phyloP scores from a whole-genome alignment of 345 rosid genomes.

The Eucalyptus marginata region DNA sequence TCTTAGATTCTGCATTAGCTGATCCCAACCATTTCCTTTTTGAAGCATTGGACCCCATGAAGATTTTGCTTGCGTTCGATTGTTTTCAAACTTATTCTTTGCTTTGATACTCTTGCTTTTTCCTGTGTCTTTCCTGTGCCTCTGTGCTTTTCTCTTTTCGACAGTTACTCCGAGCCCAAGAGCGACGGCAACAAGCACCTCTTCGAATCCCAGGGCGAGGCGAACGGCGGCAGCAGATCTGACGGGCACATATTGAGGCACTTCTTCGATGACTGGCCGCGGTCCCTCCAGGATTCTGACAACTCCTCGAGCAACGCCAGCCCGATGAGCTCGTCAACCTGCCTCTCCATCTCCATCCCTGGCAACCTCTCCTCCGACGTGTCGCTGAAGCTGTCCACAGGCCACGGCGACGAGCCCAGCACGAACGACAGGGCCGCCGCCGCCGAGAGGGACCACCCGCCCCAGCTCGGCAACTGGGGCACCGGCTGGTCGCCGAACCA shows the following conservation, averaged over 20 bases:
- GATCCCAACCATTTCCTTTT: slow-evolving; percentile 44
- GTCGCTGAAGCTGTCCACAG: slow-evolving; percentile 77
- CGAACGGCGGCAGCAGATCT: neutral
- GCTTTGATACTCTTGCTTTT: neutral
- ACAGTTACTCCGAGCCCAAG: slow-evolving; percentile 29
- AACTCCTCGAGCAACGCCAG: slow-evolving; percentile 13
- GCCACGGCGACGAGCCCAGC: slow-evolving; percentile 29
- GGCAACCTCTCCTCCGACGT: slow-evolving; percentile 70
- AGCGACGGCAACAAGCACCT: slow-evolving; percentile 5
- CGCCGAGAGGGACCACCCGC: slow-evolving; percentile 30
- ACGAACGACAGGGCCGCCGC: neutral
- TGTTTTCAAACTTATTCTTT: neutral
- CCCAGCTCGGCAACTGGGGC: slow-evolving; percentile 36
- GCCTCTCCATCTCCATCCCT: slow-evolving; percentile 64
- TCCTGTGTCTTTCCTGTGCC: neutral
- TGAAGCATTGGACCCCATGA: neutral
- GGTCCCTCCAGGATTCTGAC: slow-evolving; percentile 35
- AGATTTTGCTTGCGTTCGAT: neutral
- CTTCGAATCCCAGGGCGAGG: slow-evolving; percentile 26
- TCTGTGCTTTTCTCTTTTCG: slow-evolving; percentile 14
- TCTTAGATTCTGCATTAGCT: slow-evolving; percentile 28
- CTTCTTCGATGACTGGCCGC: slow-evolving; percentile 91
- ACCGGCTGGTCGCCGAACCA: slow-evolving; percentile 44
- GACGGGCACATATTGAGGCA: slow-evolving; percentile 65
- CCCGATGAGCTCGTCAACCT: slow-evolving; percentile 18